A percentile compares a stretch with the other conserved stretches of the same genome.
Evolutionary conservation across 805 yeast genomes (phyloP).

Genomic region (Brettanomyces bruxellensis): DNA sequence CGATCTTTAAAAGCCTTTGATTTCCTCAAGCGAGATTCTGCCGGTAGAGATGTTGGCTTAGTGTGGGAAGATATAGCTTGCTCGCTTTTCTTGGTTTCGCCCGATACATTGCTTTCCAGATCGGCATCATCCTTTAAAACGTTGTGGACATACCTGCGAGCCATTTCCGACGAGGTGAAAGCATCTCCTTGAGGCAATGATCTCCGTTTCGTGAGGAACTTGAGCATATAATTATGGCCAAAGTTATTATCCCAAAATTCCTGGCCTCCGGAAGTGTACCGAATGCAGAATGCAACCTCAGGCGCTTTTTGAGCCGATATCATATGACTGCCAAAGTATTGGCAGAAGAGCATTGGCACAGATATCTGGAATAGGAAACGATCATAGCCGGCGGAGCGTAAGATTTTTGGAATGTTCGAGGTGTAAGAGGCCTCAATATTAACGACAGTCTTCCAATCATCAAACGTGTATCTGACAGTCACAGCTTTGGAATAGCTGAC

Average conservation of each 20-base stretch:
- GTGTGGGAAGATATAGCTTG: not conserved
- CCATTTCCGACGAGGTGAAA: not conserved
- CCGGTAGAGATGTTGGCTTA: not conserved
- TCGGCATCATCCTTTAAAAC: no score
- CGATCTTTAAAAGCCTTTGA: not conserved
- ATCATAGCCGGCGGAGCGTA: slow-evolving; percentile 50
- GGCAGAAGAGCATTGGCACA: slow-evolving; percentile 31
- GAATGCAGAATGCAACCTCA: slow-evolving; percentile 40
- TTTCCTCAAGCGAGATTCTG: not conserved
- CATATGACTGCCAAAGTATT: slow-evolving; percentile 13
- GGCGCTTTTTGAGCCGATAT: slow-evolving; percentile 15
- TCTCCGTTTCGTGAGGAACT: slow-evolving; percentile 14
- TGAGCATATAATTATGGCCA: slow-evolving; percentile 47
- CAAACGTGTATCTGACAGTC: slow-evolving; percentile 63
- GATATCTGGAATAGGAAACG: slow-evolving; percentile 61
- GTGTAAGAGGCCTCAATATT: slow-evolving; percentile 59
- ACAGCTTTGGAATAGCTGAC: slow-evolving; percentile 60
- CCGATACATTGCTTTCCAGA: not conserved
- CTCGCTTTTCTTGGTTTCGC: not conserved
- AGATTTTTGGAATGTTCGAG: slow-evolving; percentile 42
- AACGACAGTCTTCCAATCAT: slow-evolving; percentile 68
- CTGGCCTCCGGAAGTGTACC: slow-evolving; percentile 36
- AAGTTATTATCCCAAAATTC: slow-evolving; percentile 79
- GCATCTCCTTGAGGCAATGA: not conserved
- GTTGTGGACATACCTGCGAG: no score